Percentiles rank a stretch among this genome's conserved stretches.
phyloP scores from a whole-genome alignment of 768 basidiomycete species.

The Mycena alexandri region DNA sequence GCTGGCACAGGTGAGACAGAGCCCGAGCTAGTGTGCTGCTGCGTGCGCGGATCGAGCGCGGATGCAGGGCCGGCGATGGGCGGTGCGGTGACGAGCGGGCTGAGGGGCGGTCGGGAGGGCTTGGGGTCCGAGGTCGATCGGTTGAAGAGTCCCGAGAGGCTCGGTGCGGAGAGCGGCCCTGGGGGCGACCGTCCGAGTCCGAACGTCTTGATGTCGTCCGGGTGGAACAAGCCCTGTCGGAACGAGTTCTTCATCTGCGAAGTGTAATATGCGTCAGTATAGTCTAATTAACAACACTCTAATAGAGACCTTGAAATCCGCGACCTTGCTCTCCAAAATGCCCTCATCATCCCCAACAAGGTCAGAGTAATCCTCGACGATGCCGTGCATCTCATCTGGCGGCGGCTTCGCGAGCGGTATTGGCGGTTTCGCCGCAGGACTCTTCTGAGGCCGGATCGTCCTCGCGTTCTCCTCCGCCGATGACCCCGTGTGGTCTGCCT shows the following conservation, averaged over 20 bases:
- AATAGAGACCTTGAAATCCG: constrained; percentile 77
- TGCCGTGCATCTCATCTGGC: constrained; percentile 70
- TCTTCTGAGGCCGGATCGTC: constrained; percentile 83
- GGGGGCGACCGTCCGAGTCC: constrained; percentile 64
- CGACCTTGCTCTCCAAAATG: constrained; percentile 80
- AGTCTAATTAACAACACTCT: not conserved
- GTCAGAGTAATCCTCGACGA: constrained; percentile 94
- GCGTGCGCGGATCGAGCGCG: constrained; percentile 18
- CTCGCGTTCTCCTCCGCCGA: constrained; percentile 79
- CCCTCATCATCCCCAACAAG: constrained; percentile 82
- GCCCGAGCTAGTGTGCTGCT: constrained; percentile 33
- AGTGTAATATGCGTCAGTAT: not conserved
- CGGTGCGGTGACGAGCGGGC: constrained; percentile 54
- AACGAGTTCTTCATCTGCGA: constrained; percentile 75
- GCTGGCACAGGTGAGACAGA: constrained; percentile 21
- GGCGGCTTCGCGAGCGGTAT: constrained; percentile 73
- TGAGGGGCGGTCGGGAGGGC: constrained; percentile 66
- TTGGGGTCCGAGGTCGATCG: constrained; percentile 48
- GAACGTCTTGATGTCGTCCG: constrained; percentile 88
- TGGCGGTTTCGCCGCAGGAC: constrained; percentile 67
- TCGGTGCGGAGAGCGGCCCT: constrained; percentile 75
- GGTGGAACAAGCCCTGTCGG: constrained; percentile 86
- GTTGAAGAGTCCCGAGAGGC: constrained; percentile 64
- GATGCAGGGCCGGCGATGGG: constrained; percentile 45
- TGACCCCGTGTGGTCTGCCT: constrained; percentile 62